phyloP scores from a whole-genome alignment of 768 basidiomycete species.

The Trametes cubensis region DNA sequence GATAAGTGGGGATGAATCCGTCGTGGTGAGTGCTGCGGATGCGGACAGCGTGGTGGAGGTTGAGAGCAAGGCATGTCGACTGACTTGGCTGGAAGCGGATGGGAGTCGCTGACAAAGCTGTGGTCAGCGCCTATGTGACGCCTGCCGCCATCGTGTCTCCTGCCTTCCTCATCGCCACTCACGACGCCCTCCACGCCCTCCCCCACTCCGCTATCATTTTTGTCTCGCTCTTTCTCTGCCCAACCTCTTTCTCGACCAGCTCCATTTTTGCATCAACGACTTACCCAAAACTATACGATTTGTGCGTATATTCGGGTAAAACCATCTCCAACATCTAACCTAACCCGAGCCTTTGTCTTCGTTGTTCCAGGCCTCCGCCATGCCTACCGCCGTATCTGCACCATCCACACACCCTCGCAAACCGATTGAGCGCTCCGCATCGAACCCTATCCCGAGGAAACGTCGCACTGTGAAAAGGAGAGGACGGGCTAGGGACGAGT shows the following conservation, averaged over 20 bases:
- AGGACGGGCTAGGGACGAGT: constrained; percentile 57
- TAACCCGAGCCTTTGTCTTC: constrained; percentile 2
- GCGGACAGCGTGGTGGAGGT: not conserved
- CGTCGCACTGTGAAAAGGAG: constrained; percentile 57
- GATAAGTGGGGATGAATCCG: not conserved
- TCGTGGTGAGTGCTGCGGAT: not conserved
- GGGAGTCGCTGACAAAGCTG: constrained; percentile 25
- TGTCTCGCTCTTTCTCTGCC: constrained; percentile 1
- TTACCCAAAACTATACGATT: not conserved
- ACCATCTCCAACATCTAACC: constrained; percentile 1
- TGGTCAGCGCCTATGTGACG: constrained; percentile 19
- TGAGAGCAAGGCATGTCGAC: not conserved
- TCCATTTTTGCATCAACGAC: not conserved
- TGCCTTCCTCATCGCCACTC: constrained; percentile 21
- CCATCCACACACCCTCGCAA: constrained; percentile 16
- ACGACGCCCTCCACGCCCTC: constrained; percentile 21
- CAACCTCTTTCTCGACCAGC: not conserved
- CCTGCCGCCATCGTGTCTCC: constrained; percentile 21
- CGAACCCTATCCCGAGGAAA: constrained; percentile 35
- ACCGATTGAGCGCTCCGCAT: constrained; percentile 20
- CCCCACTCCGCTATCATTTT: constrained; percentile 4
- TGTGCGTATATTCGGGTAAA: constrained; percentile 10
- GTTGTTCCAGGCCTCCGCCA: constrained; percentile 11
- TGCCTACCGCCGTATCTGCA: constrained; percentile 24
- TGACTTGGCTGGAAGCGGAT: constrained; percentile 16